Evolutionary conservation across 2,329 filamentous ascomycete species (phyloP), one percentile per base, ranked within the genome.

Genomic region (Cytospora piceae): DNA sequence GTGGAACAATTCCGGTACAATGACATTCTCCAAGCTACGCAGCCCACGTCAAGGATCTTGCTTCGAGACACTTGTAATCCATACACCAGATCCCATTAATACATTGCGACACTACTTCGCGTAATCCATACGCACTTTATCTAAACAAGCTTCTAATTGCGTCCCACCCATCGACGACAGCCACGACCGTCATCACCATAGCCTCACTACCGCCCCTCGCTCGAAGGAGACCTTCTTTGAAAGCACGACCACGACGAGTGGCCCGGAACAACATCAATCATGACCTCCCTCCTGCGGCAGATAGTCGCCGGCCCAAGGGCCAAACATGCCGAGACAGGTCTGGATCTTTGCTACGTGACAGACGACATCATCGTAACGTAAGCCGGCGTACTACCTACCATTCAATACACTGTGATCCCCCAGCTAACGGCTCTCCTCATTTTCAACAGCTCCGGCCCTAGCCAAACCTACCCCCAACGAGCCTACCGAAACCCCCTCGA

Each of bases 311-410:
- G 94, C 12, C 94, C 95, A 15, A 88, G 95, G 70, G 83, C 89
- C 67, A 87, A 90, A 72, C 94, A 98, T 75, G 85, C 91, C 34
- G 94, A 97, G 80, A 90, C 94, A 9, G 91, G 91, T 7, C 84
- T 99, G 31, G 95, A 99, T 76, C 85, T 99, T 54, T 98, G 94
- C 82, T 99, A 99, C 78, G 94, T 98, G 42, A 96, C 93, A 0
- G 88, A 94, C 73, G 87, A 91, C 73, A 92, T 90, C 69, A 85
- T 88, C 65, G 87, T 82, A 20, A 88, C 85, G 82, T 87, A 75
- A 65, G 82, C 73, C 42, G 9, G 12, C 15, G 29, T 39, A 1
- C 8, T 11, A 12, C 11, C 34, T 37, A 14, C 31, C 53, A 61
- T 55, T 8, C 39, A 58, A 27, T 29, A 17, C 55, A 62, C 51